Conservation (phyloP, 2,329 filamentous ascomycete species). For the Ophiostoma montium region DNA sequence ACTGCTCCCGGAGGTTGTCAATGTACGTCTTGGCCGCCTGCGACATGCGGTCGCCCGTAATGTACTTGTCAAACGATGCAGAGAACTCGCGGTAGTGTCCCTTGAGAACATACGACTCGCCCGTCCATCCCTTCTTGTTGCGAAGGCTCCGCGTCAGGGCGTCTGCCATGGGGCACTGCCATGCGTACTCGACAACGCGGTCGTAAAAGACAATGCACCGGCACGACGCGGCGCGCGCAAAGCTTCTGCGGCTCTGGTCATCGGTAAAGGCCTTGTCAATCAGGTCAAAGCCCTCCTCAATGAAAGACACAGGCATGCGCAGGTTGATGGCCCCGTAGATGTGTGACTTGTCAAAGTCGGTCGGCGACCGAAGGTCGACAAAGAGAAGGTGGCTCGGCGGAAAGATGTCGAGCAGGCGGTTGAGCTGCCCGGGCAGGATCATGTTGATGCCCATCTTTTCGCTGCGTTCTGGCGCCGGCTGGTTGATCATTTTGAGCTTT, state of each 20-base stretch:
- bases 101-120: conserved; percentile 39
- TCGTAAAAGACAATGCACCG: conserved; percentile 40
- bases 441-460: conserved; percentile 24
- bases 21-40: conserved; percentile 26
- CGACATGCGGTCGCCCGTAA: conserved; percentile 29
- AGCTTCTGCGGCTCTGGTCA: conserved; percentile 30
- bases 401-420: conserved; percentile 35
- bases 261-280: conserved; percentile 36
- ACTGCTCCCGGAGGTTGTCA: conserved; percentile 23
- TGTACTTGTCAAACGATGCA: conserved; percentile 35
- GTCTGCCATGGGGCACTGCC: conserved; percentile 36
- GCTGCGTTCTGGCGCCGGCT: conserved; percentile 14
- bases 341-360: conserved; percentile 35
- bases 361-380: conserved; percentile 34
- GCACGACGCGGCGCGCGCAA: conserved; percentile 31
- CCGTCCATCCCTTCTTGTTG: conserved; percentile 30
- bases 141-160: conserved; percentile 31
- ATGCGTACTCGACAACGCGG: conserved; percentile 31
- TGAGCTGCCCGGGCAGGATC: conserved; percentile 37
- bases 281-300: conserved; percentile 33
- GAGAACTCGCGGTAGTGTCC: conserved; percentile 43
- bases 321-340: conserved; percentile 38
- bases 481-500: conserved; percentile 27
- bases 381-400: conserved; percentile 30
- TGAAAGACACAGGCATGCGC: conserved; percentile 33